Conservation (phyloP, 1,284 basidiomycete species). For the Sanghuangporus sanghuang region DNA sequence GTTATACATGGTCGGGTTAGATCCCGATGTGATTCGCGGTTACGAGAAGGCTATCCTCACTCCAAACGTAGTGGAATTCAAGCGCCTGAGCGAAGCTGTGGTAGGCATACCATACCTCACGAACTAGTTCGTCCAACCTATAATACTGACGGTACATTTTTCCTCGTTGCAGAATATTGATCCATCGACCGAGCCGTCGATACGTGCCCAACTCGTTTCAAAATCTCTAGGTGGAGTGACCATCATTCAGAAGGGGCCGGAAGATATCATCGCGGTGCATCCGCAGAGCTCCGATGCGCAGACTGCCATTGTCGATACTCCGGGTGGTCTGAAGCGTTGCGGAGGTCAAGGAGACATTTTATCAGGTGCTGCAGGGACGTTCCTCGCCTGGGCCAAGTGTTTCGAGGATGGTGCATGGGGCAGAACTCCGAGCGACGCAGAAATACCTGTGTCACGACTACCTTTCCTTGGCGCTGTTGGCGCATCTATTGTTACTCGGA, state of each 20-base stretch:
- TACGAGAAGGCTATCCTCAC: slow-evolving; percentile 83
- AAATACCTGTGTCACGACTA: slow-evolving; percentile 54
- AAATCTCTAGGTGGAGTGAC: slow-evolving; percentile 79
- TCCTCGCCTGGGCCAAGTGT: slow-evolving; percentile 92
- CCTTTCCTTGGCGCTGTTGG: slow-evolving; percentile 86
- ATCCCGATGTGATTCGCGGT: slow-evolving; percentile 71
- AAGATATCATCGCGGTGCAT: slow-evolving; percentile 66
- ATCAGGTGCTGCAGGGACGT: slow-evolving; percentile 81
- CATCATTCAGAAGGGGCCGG: slow-evolving; percentile 85
- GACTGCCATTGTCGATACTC: slow-evolving; percentile 58
- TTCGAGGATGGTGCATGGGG: slow-evolving; percentile 81
- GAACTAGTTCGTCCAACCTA: background rate
- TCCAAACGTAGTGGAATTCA: slow-evolving; percentile 94
- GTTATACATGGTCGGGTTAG: slow-evolving; percentile 73
- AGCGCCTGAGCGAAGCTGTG: slow-evolving; percentile 71
- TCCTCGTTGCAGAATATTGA: slow-evolving; percentile 41
- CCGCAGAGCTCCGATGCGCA: slow-evolving; percentile 46
- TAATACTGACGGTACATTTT: background rate
- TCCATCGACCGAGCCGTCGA: slow-evolving; percentile 39
- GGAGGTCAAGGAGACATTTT: slow-evolving; percentile 96
- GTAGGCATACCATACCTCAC: slow-evolving; percentile 34
- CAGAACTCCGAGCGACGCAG: slow-evolving; percentile 38
- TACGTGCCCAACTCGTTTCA: slow-evolving; percentile 62
- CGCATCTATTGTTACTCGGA: slow-evolving; percentile 84
- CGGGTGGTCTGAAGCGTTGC: slow-evolving; percentile 87